Conservation (phyloP, 116 monocot genomes). For the Posidonia oceanica region DNA sequence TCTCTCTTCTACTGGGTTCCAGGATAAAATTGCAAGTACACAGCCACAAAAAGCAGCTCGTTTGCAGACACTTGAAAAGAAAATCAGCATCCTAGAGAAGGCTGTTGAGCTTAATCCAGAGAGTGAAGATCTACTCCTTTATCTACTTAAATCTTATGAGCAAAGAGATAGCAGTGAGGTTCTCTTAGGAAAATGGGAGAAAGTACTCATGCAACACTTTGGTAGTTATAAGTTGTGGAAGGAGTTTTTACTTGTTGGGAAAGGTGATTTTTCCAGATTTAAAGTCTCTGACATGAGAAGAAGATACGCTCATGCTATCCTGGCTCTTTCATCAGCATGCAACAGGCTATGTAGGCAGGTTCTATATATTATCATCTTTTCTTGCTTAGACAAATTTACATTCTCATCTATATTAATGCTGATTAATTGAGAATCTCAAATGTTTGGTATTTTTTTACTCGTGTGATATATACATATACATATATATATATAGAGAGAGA, state of each 20-base stretch:
- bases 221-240: conserved; percentile 82
- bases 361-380: conserved; percentile 10
- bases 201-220: conserved; percentile 59
- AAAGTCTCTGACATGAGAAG: conserved; percentile 80
- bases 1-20: conserved; percentile 3
- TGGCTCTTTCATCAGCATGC: conserved; percentile 76
- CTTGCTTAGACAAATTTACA: not conserved
- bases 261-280: conserved; percentile 82
- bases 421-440: no score
- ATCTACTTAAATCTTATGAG: conserved; percentile 70
- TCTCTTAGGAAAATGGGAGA: conserved; percentile 68
- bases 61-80: conserved; percentile 84
- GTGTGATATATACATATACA: no score
- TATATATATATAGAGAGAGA: no score
- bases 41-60: conserved; percentile 83
- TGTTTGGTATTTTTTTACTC: no score
- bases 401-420: not conserved
- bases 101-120: conserved; percentile 87
- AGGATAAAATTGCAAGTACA: conserved; percentile 80
- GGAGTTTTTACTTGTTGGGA: conserved; percentile 61
- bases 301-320: conserved; percentile 67
- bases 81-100: conserved; percentile 92
- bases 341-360: conserved; percentile 87
- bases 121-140: conserved; percentile 68
- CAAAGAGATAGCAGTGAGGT: conserved; percentile 49